Conservation (phyloP, 306 rosid species). For the Cyclanthera cordifolia region DNA sequence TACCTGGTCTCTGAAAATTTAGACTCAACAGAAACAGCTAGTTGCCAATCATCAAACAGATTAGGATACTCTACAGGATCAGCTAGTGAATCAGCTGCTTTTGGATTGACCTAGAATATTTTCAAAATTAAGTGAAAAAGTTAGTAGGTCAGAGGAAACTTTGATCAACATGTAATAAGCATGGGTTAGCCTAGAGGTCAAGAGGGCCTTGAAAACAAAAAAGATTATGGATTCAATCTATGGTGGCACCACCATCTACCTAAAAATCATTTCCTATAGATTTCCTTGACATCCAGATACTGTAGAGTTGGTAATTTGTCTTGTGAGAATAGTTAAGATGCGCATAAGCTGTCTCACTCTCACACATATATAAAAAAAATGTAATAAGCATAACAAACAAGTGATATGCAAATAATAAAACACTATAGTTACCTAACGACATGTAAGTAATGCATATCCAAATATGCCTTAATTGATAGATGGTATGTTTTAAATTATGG, state of each 20-base stretch:
- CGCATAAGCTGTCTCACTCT: too few species aligned
- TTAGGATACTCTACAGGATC: conserved; percentile 98
- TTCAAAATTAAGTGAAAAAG: conserved; percentile 9
- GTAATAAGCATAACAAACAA: neutral
- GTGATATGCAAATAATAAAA: neutral
- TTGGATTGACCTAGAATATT: conserved; percentile 54
- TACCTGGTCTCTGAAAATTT: conserved; percentile 57
- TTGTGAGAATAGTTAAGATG: too few species aligned
- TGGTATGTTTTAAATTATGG: too few species aligned
- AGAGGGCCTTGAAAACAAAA: too few species aligned
- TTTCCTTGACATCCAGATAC: too few species aligned
- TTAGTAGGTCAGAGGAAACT: neutral
- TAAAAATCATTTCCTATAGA: too few species aligned
- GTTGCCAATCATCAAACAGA: conserved; percentile 94
- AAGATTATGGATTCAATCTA: too few species aligned
- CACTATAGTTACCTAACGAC: neutral
- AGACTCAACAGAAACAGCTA: conserved; percentile 78
- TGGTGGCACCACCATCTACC: too few species aligned
- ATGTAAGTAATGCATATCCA: neutral
- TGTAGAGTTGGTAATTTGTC: too few species aligned
- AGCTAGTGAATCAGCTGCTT: conserved; percentile 94
- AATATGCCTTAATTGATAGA: too few species aligned
- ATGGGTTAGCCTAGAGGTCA: neutral
- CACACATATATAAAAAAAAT: neutral
- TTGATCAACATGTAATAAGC: conserved; percentile 5